Conservation (phyloP, 768 basidiomycete species). For the Gymnopilus junonius region DNA sequence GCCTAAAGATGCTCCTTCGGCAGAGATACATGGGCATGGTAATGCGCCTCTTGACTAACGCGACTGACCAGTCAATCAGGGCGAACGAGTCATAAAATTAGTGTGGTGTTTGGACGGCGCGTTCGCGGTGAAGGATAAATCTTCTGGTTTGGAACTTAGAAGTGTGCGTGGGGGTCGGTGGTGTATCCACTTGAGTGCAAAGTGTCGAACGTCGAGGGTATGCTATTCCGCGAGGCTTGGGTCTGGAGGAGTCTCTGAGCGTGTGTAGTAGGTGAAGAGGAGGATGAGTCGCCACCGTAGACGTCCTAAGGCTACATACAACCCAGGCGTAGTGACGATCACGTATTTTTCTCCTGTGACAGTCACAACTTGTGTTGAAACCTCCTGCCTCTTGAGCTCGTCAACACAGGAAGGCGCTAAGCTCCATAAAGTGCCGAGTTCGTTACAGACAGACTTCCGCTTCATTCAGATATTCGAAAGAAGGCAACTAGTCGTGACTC, state of each 20-base stretch:
- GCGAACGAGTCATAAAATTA: conserved; percentile 98
- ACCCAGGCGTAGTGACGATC: no score
- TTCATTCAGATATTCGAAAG: no score
- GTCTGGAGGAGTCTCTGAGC: conserved; percentile 21
- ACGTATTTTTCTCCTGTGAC: no score
- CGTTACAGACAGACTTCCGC: no score
- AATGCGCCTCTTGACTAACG: conserved; percentile 93
- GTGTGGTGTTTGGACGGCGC: conserved; percentile 87
- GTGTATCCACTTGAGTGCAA: neutral
- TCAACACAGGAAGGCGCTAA: no score
- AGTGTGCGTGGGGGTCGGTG: neutral
- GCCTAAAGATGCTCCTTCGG: conserved; percentile 77
- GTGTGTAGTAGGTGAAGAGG: neutral
- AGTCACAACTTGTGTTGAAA: no score
- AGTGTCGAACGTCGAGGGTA: conserved; percentile 36
- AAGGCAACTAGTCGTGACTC: no score
- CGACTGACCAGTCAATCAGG: conserved; percentile 85
- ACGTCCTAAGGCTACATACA: neutral
- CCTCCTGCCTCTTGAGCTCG: no score
- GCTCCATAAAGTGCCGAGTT: no score
- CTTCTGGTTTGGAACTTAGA: conserved; percentile 1
- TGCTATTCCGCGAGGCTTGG: conserved; percentile 43
- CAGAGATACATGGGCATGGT: conserved; percentile 88
- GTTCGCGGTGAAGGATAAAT: conserved; percentile 62
- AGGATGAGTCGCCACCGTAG: neutral